phyloP scores from a whole-genome alignment of 352 stramenopile genomes.

The Globisporangium abappressorium region DNA sequence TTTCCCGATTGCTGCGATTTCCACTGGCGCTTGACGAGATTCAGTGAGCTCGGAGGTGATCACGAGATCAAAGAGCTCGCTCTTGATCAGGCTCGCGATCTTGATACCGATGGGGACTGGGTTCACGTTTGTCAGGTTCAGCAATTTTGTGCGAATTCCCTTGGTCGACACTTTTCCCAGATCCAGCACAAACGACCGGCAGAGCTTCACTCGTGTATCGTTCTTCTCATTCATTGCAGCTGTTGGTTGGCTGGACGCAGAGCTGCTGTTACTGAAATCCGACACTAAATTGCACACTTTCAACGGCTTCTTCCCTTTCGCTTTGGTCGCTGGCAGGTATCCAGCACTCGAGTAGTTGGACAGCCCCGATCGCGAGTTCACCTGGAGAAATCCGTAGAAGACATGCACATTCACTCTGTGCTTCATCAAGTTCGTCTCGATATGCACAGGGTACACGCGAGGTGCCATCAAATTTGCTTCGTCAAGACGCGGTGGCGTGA shows the following conservation, averaged over 20 bases:
- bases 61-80: constrained; percentile 21
- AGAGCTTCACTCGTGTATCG: constrained; percentile 21
- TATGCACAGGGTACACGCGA: constrained; percentile 24
- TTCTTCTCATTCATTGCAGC: neutral
- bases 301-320: neutral
- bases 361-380: constrained; percentile 23
- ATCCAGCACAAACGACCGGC: constrained; percentile 39
- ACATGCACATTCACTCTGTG: constrained; percentile 33
- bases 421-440: constrained; percentile 44
- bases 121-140: constrained; percentile 50
- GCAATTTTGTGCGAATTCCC: constrained; percentile 24
- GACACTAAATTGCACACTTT: constrained; percentile 8
- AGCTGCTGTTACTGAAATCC: neutral
- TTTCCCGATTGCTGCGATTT: constrained; percentile 6
- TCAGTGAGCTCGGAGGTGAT: constrained; percentile 21
- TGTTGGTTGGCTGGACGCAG: neutral
- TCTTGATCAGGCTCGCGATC: constrained; percentile 19
- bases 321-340: neutral
- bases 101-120: constrained; percentile 31
- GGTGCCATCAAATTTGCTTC: neutral
- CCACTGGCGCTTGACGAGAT: neutral
- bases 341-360: constrained; percentile 13
- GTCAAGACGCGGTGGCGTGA: constrained; percentile 16
- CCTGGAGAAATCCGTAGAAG: constrained; percentile 33
- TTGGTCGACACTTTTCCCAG: constrained; percentile 38